Percentiles rank a stretch among this genome's conserved stretches.
Evolutionary conservation across 208 protist species (phyloP).

Genomic region (Cochliopodium minus): DNA sequence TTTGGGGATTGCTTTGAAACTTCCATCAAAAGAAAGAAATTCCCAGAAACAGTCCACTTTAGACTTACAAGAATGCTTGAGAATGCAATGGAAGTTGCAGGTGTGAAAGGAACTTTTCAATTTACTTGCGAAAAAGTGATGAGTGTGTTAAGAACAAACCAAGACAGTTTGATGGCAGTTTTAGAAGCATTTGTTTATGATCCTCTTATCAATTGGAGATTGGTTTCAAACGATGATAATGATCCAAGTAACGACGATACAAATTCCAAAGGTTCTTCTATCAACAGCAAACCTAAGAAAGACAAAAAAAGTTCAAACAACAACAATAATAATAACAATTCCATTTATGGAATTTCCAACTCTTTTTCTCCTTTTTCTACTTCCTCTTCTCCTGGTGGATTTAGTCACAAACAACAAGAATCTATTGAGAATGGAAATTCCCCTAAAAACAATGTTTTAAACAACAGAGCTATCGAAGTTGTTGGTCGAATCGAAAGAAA

Average conservation of each 20-base stretch:
- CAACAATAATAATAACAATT: too few relatives aligned
- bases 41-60: slow-evolving; percentile 98
- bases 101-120: slow-evolving; percentile 93
- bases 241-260: background rate
- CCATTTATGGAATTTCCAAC: too few relatives aligned
- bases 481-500: slow-evolving; percentile 89
- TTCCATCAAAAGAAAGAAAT: slow-evolving; percentile 90
- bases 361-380: too few relatives aligned
- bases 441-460: slow-evolving; percentile 36
- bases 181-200: slow-evolving; percentile 99
- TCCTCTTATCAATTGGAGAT: slow-evolving; percentile 96
- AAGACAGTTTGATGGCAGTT: slow-evolving; percentile 93
- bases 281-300: too few relatives aligned
- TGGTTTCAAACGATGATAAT: too few relatives aligned
- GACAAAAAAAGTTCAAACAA: too few relatives aligned
- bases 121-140: slow-evolving; percentile 91
- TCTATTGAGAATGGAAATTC: slow-evolving; percentile 1
- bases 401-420: background rate
- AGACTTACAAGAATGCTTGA: slow-evolving; percentile 94
- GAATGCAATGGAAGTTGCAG: slow-evolving; percentile 88
- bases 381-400: slow-evolving; percentile 6
- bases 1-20: slow-evolving; percentile 99
- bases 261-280: too few relatives aligned
- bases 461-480: slow-evolving; percentile 73
- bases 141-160: slow-evolving; percentile 85